Evolutionary conservation across 805 yeast species (phyloP), one percentile per base, ranked within the genome.

Genomic region (Wickerhamiella hasegawae): DNA sequence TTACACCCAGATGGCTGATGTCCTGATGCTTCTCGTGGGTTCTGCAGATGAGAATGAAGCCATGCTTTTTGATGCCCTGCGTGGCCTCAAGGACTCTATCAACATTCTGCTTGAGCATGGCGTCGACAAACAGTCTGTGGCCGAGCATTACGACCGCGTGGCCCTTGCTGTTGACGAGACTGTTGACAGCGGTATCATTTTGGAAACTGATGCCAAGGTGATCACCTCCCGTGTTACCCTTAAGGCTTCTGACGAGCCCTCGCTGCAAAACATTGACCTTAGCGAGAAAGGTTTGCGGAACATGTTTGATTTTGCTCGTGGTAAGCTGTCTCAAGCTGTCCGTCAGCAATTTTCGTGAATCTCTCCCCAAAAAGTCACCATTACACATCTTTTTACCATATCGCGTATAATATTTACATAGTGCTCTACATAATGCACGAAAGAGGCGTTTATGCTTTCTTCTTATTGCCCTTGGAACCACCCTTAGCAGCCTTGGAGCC

Each of bases 181-280:
- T 8, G 65, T 90, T 33, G 98, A 90, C 53, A 93, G 85, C 53
- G 98, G 97, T 28, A 73, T 90, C 43, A 73, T 90, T 38, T 66
- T 90, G 46, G 96, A 90, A 56, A 77, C 84, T 19, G 96, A 90
- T 50, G 74, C 93, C 4, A 71, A 77, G 24, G 73, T 81, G 28
- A 80, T 90, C 46, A 85, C 87, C 2, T 71, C 92, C 12, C 71
- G 98, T 59, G 94, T 85, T 18, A 80, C 97, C n/a, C 71, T 73
- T 40, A 75, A 90, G 22, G 94, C 95, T 31, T 58, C 72, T 23
- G 72, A 67, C 44, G 94, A 83, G 47, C 62, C 67, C 26, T 65
- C 52, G 5, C 40, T 52, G 39, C 47, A 44, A 30, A 55, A 54
- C 38, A 45, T 60, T 35, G 67, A 63, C 32, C 44, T 61, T 16